Base-by-base conservation (phyloP, 2,329 filamentous ascomycete species). In the Cordyceps pruinosa region DNA sequence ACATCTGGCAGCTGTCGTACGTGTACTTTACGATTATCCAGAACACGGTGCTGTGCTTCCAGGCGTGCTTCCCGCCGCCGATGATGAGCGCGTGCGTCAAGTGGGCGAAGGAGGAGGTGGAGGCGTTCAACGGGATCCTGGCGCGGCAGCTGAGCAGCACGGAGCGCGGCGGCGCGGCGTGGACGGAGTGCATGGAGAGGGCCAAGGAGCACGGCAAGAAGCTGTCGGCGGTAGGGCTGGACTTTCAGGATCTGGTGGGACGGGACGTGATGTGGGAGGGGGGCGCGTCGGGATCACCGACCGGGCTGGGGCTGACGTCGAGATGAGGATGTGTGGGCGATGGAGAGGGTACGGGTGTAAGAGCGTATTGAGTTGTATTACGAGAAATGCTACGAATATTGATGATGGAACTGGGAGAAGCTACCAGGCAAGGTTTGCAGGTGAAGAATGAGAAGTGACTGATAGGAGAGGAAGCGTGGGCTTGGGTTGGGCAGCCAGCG, bases 81-180 rank as follows among this genome's bases (percentile, higher is more conserved):
- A 90, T 94, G 77, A 95, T 94, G 81, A 96, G 90, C 66, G 91
- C 92, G 0, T 96, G 91, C 65, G 93, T 99, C 65, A 95, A 93
- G 68, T 99, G 94, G 94, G 92, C 91, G n/a, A 97, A 97, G 72
- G 88, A 94, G 65, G 86, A 96, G 68, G 85, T 97, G 1, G 92
- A 97, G 65, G 85, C 85, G 2, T 97, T 97, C 77, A 97, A 97
- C 66, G 80, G 79, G 46, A 85, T 94, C 51, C 77, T 99, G 37
- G 84, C 81, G 35, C 80, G 93, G 59, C 94, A 97, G 73, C 76
- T 99, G 60, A 95, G 90, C 72, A 91, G 89, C 68, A 88, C 94
- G 2, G 87, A 95, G 60, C 81, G 78, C 50, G 85, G 82, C n/a
- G 87, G 87, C 15, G 79, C 84, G 45, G 81, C 89, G 1, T 97